Evolutionary conservation across 768 basidiomycete genomes (phyloP), one percentile per base, ranked within the genome.

Genomic region (Peribolospora kevripleyi): DNA sequence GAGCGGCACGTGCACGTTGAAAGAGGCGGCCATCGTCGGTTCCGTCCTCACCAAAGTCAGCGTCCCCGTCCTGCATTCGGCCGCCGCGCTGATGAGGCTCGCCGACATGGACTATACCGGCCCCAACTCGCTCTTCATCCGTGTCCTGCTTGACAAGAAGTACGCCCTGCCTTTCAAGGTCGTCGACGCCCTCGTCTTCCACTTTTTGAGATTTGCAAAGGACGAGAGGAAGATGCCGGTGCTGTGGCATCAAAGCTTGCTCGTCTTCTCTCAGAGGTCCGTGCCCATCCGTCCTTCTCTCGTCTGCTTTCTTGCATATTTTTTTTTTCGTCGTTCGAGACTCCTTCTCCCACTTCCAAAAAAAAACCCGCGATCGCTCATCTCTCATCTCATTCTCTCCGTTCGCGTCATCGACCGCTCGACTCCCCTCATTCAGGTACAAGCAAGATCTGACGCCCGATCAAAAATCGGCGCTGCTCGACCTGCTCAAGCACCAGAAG

Each of bases 121-220:
- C 3, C 83, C 93, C 0, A 93, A 87, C 61, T 93, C 88, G 8
- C 75, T 98, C 25, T 95, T 98, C 72, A 90, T 98, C 65, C 85
- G 93, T 14, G 82, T 97, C 9, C 72, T 98, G 40, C 72, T 95
- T 51, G 93, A 98, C 72, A 98, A 98, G 70, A 98, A 98, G 66
- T 84, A 90, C 65, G 86, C 93, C 57, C 72, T 98, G 40, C 93
- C 93, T 0, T 98, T 88, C 74, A 91, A 97, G 70, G 91, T 93
- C 39, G 78, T 98, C 53, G 93, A 98, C 65, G 83, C 85, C 3
- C 77, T 98, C 56, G 90, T 95, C 9, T 91, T 93, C 73, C 93
- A 98, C 70, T 98, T 93, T 66, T 87, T 97, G 63, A 81, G 88
- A 37, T 78, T 97, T 47, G 87, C 88, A 37, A 81, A 78, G 37